These are phyloP conservation scores for Remersonia thermophila DNA, from an alignment of 2,329 filamentous ascomycete species.

Conservation along the genomic window DNA sequence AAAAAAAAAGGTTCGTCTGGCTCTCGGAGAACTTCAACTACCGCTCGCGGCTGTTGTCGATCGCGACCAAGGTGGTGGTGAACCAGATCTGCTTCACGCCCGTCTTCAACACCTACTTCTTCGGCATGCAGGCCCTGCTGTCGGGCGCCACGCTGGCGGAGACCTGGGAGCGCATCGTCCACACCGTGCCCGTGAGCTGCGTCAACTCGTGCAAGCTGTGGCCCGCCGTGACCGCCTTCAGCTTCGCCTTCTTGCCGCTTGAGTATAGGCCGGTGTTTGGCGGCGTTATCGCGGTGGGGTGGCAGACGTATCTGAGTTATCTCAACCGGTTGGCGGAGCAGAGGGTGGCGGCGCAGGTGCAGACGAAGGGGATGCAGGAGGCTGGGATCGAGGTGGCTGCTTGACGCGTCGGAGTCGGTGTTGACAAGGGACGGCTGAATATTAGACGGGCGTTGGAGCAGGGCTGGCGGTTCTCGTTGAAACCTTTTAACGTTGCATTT, in stretches of 20 bases:
- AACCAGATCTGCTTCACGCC: conserved; percentile 77
- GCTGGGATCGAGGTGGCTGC: not conserved
- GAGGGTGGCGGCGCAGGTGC: conserved; percentile 27
- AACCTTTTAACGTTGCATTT: no score
- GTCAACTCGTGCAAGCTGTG: conserved; percentile 76
- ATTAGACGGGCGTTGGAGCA: no score
- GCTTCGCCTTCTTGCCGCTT: conserved; percentile 69
- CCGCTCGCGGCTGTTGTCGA: conserved; percentile 54
- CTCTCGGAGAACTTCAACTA: conserved; percentile 78
- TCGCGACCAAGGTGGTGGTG: conserved; percentile 64
- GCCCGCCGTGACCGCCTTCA: conserved; percentile 78
- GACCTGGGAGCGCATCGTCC: conserved; percentile 55
- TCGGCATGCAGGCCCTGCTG: conserved; percentile 65
- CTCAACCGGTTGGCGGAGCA: conserved; percentile 63
- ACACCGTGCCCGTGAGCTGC: conserved; percentile 65
- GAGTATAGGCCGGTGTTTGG: conserved; percentile 73
- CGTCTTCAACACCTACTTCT: conserved; percentile 72
- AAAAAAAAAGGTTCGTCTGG: conserved; percentile 76
- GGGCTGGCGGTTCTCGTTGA: no score
- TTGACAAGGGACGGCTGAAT: no score
- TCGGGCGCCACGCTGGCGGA: conserved; percentile 53
- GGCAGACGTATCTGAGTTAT: conserved; percentile 83
- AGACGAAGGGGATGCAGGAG: not conserved
- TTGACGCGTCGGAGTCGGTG: not conserved
- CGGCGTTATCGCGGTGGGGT: conserved; percentile 68